phyloP scores from a whole-genome alignment of 192 early-diverging fungal genomes.

The Mortierella hygrophila region DNA sequence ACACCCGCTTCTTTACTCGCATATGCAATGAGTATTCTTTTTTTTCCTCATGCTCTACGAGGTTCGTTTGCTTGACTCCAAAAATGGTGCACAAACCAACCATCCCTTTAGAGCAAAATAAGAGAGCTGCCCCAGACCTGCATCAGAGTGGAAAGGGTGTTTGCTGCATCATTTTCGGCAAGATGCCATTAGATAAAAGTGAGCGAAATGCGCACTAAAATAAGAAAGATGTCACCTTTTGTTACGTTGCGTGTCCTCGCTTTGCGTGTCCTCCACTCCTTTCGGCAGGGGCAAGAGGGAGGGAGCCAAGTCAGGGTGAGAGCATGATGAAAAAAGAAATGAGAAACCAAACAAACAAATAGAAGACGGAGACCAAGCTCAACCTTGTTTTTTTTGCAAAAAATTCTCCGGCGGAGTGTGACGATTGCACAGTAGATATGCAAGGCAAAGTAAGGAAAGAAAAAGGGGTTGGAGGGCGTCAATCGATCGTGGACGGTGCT shows the following conservation, averaged over 20 bases:
- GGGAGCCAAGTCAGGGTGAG: neutral
- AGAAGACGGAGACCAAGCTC: neutral
- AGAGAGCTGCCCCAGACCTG: neutral
- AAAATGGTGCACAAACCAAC: slow-evolving; percentile 7
- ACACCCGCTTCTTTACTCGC: neutral
- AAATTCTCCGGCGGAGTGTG: neutral
- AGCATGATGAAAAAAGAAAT: neutral
- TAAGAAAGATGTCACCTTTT: neutral
- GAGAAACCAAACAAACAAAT: neutral
- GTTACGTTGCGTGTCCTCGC: too few relatives aligned
- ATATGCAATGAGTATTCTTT: neutral
- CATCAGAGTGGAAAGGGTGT: neutral
- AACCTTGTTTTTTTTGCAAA: slow-evolving; percentile 9
- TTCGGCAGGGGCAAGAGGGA: neutral
- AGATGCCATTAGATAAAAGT: neutral
- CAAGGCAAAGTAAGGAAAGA: neutral
- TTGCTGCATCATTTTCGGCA: neutral
- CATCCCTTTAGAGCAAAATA: neutral
- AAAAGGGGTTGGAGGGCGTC: neutral
- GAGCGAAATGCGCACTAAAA: neutral
- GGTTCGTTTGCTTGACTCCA: neutral
- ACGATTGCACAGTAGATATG: neutral
- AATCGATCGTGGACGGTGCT: neutral
- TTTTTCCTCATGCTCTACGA: too few relatives aligned
- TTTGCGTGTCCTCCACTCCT: neutral